Evolutionary conservation across 257 asterid genomes (phyloP), one percentile per base, ranked within the genome.

Genomic region (Plantago ovata): DNA sequence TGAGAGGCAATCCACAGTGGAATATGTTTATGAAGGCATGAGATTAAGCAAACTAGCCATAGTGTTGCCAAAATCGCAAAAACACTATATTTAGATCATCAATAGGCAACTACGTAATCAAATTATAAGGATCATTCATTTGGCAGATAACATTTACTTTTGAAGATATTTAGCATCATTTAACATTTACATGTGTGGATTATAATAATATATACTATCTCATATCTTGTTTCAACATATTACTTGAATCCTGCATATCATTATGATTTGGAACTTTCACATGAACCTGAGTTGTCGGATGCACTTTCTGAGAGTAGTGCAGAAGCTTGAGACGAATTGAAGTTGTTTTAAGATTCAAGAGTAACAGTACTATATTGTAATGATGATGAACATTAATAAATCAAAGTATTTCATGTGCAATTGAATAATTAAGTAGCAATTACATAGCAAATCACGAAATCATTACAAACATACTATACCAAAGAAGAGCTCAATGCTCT

Each of bases 1-100:
- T n/a, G 44, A 53, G 23, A 53, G 33, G 33, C 59, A 33, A 53
- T 42, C 59, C 33, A 52, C 58, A 4, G 24, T 52, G 58, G 41
- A 40, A 4, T 52, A 52, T 22, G 58, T 52, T 52, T 23, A 0
- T 23, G 41, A 52, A 24, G 58, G 58, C 4, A 12, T 52, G 58
- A 12, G 58, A 0, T 6, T 16, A 24, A 52, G 38, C 9, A 28
- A 52, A 15, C 0, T 13, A 28, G 58, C 58, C 3, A 52, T 52
- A 20, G 58, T 39, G 22, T 8, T 52, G 5, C 58, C 58, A 52
- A 52, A n/a, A 13, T 52, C 58, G 24, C 58, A 52, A 3, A 52
- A 52, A 6, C 24, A 52, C 6, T 52, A 52, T 13, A 11, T 9
- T 12, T 39, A 52, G 12, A 52, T 52, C 39, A 13, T 52, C 13